A percentile compares a stretch with the other conserved stretches of the same genome.
These are phyloP conservation scores for Glarea lozoyensis DNA, from an alignment of 495 filamentous ascomycete species.

Conservation along the genomic window DNA sequence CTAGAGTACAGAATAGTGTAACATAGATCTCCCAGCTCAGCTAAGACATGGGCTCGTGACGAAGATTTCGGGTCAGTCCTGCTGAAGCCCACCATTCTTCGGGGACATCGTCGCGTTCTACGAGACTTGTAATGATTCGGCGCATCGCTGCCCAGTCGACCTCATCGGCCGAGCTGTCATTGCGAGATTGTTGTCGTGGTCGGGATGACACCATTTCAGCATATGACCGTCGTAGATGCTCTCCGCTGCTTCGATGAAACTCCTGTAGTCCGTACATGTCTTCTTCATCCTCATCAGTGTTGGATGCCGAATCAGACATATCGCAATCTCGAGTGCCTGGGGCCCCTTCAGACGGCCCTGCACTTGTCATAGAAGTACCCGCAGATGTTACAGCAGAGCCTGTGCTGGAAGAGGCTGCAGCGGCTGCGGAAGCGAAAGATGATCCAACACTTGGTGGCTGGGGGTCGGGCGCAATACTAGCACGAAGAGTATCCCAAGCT, in stretches of 20 bases:
- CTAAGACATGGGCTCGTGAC: no score
- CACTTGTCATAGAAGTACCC: conserved; percentile 15
- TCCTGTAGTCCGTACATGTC: conserved; percentile 19
- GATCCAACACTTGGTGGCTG: conserved; percentile 71
- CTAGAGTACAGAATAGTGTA: no score
- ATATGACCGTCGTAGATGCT: conserved; percentile 23
- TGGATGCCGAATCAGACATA: conserved; percentile 14
- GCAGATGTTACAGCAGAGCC: conserved; percentile 10
- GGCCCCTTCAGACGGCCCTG: conserved; percentile 1
- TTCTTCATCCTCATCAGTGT: conserved; percentile 23
- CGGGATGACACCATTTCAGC: conserved; percentile 24
- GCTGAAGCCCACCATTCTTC: conserved; percentile 71
- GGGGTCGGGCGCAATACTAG: conserved; percentile 71
- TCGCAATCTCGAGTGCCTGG: conserved; percentile 15
- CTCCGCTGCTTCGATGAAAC: conserved; percentile 1
- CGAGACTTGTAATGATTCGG: conserved; percentile 55
- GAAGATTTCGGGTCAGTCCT: conserved; percentile 58
- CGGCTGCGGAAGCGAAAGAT: conserved; percentile 22
- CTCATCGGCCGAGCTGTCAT: conserved; percentile 16
- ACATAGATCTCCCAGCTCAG: no score
- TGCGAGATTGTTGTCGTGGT: no score
- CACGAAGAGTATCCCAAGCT: conserved; percentile 72
- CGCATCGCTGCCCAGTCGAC: conserved; percentile 56
- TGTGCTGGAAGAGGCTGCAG: neutral
- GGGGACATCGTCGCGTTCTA: conserved; percentile 59